phyloP scores from a whole-genome alignment of 2,329 filamentous ascomycete species.

The Delphinella strobiligena region DNA sequence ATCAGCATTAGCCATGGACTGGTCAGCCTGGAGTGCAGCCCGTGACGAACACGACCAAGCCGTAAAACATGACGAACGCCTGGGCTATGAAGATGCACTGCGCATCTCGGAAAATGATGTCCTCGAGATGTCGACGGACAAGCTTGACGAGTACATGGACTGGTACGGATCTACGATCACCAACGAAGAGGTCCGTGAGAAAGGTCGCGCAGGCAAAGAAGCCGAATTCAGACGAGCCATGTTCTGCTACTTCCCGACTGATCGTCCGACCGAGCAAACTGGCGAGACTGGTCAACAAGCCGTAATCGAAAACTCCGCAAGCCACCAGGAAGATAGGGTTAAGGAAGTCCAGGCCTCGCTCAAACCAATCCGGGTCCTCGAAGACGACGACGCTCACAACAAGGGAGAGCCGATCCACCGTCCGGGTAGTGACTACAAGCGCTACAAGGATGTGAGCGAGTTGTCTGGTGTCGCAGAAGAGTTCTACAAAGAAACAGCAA shows the following conservation, averaged over 20 bases:
- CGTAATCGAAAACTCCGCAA: neutral
- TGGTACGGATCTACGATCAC: slow-evolving; percentile 63
- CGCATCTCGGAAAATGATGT: slow-evolving; percentile 51
- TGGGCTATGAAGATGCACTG: slow-evolving; percentile 33
- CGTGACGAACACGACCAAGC: slow-evolving; percentile 25
- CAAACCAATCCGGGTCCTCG: slow-evolving; percentile 25
- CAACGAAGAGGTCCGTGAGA: slow-evolving; percentile 29
- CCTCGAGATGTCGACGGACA: slow-evolving; percentile 45
- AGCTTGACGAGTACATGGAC: slow-evolving; percentile 65
- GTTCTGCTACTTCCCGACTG: slow-evolving; percentile 30
- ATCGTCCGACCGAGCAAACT: slow-evolving; percentile 1
- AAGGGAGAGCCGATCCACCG: slow-evolving; percentile 22
- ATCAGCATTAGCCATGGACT: slow-evolving; percentile 52
- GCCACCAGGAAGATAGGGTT: slow-evolving; percentile 22
- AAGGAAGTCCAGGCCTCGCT: slow-evolving; percentile 31
- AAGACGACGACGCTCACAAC: slow-evolving; percentile 20
- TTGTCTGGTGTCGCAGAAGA: slow-evolving; percentile 29
- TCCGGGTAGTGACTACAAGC: slow-evolving; percentile 39
- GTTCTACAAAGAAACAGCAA: slow-evolving; percentile 42
- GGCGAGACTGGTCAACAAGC: slow-evolving; percentile 1
- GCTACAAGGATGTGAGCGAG: slow-evolving; percentile 36
- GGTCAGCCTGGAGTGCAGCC: slow-evolving; percentile 53
- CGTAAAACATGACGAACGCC: slow-evolving; percentile 13
- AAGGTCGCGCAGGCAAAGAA: slow-evolving; percentile 18
- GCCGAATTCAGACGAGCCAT: slow-evolving; percentile 29